Evolutionary conservation across 169 alveolate genomes (phyloP).

Genomic region (Nephromyces sp.): DNA sequence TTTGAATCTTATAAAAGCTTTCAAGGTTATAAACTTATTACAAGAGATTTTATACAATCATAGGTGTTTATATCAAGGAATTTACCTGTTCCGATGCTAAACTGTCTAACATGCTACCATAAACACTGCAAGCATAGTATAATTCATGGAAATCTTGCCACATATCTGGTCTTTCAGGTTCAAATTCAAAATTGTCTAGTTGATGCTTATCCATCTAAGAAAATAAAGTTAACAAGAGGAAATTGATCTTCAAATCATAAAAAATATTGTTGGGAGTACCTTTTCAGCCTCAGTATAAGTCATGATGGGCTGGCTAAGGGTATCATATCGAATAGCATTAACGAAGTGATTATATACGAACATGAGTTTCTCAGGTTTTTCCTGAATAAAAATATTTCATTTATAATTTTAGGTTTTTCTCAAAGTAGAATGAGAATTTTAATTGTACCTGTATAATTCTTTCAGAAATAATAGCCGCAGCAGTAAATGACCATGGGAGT

Average conservation of each 20-base stretch:
- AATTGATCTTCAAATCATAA: neutral
- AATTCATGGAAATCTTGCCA: slow-evolving; percentile 34
- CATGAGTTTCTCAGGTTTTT: slow-evolving; percentile 49
- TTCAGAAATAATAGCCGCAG: slow-evolving; percentile 47
- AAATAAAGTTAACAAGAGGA: neutral
- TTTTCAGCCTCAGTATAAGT: slow-evolving; percentile 13
- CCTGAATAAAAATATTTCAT: no score
- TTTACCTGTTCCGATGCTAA: slow-evolving; percentile 39
- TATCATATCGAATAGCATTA: slow-evolving; percentile 68
- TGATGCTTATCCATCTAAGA: slow-evolving; percentile 4
- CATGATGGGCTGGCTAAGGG: slow-evolving; percentile 19
- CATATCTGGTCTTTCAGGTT: slow-evolving; percentile 16
- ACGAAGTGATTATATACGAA: slow-evolving; percentile 64
- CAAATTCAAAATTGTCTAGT: slow-evolving; percentile 9
- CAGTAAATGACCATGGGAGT: slow-evolving; percentile 56
- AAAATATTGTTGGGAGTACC: slow-evolving; percentile 1
- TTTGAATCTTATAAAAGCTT: no score
- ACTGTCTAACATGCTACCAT: slow-evolving; percentile 37
- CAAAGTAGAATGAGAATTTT: neutral
- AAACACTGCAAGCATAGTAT: slow-evolving; percentile 31
- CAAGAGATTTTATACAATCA: no score
- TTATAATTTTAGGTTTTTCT: no score
- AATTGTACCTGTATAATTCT: slow-evolving; percentile 37
- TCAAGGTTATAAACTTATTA: neutral
- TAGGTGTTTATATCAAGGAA: neutral